Evolutionary conservation across 345 rosid species (phyloP).

Genomic region (Hibiscus tridactylites): DNA sequence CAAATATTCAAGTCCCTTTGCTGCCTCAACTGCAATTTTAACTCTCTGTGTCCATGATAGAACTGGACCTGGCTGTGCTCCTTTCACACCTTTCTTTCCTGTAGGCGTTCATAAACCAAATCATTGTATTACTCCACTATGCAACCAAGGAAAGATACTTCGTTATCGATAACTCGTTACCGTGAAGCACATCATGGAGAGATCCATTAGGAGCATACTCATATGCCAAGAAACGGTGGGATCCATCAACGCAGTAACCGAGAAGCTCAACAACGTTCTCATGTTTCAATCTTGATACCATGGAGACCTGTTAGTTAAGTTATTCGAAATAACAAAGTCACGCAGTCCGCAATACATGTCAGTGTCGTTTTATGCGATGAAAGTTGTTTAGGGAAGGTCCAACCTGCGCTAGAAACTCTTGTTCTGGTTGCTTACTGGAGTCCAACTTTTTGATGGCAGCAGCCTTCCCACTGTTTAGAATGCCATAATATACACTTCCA

Average conservation of each 20-base stretch:
- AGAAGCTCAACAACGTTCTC: constrained; percentile 2
- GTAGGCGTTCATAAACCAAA: background rate
- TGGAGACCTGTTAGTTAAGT: background rate
- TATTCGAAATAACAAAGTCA: background rate
- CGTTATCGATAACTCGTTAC: background rate
- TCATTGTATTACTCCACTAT: background rate
- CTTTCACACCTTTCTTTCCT: constrained; percentile 87
- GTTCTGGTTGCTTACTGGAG: constrained; percentile 6
- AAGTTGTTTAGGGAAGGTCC: background rate
- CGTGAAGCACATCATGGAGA: constrained; percentile 6
- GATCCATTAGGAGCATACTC: constrained; percentile 2
- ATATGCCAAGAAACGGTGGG: background rate
- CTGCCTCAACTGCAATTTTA: constrained; percentile 86
- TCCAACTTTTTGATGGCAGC: constrained; percentile 2
- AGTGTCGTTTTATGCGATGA: background rate
- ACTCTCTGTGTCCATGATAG: constrained; percentile 90
- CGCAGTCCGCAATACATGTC: background rate
- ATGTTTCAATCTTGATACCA: background rate
- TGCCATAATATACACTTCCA: constrained; percentile 1
- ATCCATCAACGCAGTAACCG: constrained; percentile 3
- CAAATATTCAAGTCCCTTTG: constrained; percentile 88
- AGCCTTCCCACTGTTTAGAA: constrained; percentile 3
- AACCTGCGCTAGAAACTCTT: background rate
- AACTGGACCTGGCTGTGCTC: constrained; percentile 73
- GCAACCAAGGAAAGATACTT: background rate